Conservation (phyloP, 2,329 filamentous ascomycete species). For the Ilyonectria robusta region DNA sequence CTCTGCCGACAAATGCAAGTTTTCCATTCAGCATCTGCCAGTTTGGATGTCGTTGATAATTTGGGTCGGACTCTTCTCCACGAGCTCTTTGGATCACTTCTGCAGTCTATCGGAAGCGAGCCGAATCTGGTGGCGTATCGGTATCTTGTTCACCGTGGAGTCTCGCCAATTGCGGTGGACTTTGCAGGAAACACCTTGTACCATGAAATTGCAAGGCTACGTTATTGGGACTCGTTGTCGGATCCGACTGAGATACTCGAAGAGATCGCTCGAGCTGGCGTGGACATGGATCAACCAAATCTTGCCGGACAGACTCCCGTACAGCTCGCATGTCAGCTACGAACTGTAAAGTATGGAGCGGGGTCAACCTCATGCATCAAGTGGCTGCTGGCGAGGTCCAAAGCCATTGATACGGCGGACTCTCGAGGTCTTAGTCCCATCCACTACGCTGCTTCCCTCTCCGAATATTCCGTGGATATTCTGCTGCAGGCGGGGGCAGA, state of each 20-base stretch:
- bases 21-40: conserved; percentile 24
- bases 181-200: conserved; percentile 35
- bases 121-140: conserved; percentile 2
- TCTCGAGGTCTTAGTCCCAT: conserved; percentile 29
- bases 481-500: conserved; percentile 33
- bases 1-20: neutral
- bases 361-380: neutral
- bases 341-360: neutral
- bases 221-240: neutral
- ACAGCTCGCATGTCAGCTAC: conserved; percentile 29
- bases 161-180: conserved; percentile 29
- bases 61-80: conserved; percentile 31
- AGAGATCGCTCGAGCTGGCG: conserved; percentile 16
- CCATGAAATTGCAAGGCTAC: conserved; percentile 30
- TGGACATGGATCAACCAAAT: conserved; percentile 28
- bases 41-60: conserved; percentile 12
- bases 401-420: conserved; percentile 20
- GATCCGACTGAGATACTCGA: conserved; percentile 2
- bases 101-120: neutral
- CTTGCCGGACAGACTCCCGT: conserved; percentile 33
- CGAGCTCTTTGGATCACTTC: conserved; percentile 13
- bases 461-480: conserved; percentile 17
- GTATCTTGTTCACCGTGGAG: conserved; percentile 26
- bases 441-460: conserved; percentile 37
- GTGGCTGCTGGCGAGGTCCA: conserved; percentile 20